Percentiles rank a stretch among this genome's conserved stretches.
phyloP scores from a whole-genome alignment of 2,329 filamentous ascomycete genomes.

The Tolypocladium guangdongense region DNA sequence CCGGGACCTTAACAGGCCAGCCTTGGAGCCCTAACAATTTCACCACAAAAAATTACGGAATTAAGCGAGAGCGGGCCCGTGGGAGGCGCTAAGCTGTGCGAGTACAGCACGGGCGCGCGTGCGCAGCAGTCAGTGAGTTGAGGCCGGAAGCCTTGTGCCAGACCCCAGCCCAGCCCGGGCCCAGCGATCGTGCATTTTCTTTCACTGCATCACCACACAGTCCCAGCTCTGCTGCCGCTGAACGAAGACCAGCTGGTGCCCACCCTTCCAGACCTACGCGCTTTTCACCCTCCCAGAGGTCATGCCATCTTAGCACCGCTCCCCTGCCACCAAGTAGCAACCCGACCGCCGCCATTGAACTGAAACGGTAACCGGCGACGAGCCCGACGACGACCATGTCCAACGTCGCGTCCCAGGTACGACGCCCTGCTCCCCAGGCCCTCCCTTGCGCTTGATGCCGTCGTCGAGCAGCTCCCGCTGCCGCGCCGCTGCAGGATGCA shows the following conservation, averaged over 20 bases:
- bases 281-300: constrained; percentile 18
- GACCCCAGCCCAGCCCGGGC: neutral
- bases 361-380: constrained; percentile 33
- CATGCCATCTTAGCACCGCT: constrained; percentile 26
- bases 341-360: constrained; percentile 23
- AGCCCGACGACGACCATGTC: constrained; percentile 47
- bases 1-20: neutral
- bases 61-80: constrained; percentile 9
- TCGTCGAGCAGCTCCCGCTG: neutral
- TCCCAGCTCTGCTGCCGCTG: neutral
- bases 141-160: neutral
- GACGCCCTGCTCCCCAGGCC: constrained; percentile 12
- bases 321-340: constrained; percentile 19
- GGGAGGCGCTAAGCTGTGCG: neutral
- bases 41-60: constrained; percentile 14
- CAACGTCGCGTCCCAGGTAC: constrained; percentile 47
- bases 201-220: neutral
- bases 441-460: neutral
- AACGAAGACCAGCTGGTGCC: neutral
- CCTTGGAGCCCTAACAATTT: constrained; percentile 12
- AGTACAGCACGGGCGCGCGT: neutral
- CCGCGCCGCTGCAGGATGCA: neutral
- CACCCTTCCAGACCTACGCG: constrained; percentile 8
- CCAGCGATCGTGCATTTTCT: constrained; percentile 6
- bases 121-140: too few relatives aligned